Evolutionary conservation across 257 asterid genomes (phyloP), one percentile per base, ranked within the genome.

Genomic region (Solanum lycopersicoides): DNA sequence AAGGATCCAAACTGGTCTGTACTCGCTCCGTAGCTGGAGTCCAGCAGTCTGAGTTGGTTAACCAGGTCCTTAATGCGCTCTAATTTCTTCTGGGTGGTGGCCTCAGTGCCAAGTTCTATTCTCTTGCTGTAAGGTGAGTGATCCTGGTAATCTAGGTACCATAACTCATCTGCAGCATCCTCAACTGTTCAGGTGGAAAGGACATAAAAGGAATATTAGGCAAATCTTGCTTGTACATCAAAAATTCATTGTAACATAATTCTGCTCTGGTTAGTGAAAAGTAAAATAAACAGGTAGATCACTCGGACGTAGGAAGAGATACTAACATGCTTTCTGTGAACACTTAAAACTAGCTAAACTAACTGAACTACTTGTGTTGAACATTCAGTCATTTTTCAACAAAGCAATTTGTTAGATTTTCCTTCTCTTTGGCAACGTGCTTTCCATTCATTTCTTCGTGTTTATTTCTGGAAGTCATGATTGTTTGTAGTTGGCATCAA

Each of bases 81-180:
- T 44, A 90, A 76, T 90, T 92, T 93, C 91, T 88, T 92, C 91
- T 86, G 87, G 84, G 80, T 87, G 84, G 84, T 88, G 79, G 74
- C 47, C 76, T 87, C 88, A 9, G 86, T 86, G 68, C 28, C 87
- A 87, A 65, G 88, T 84, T 80, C 86, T 72, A 59, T 85, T 77
- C 90, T 87, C 84, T 47, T 87, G 91, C 87, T 72, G 87, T 89
- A 91, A 37, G 77, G 86, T 82, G 89, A 86, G 84, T 88, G 92
- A 85, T 90, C 87, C 85, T 87, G 92, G 89, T 89, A 90, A 86
- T 90, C 93, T 37, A 87, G 89, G 88, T 88, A 88, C 97, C 97
- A 93, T 89, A 91, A 95, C 85, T 89, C 94, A 87, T 92, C 97
- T 41, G 92, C 92, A 34, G 91, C 92, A 85, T 87, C 90, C 44